Evolutionary conservation across 2,329 filamentous ascomycete genomes (phyloP).

Genomic region (Paecilomyces sp.): DNA sequence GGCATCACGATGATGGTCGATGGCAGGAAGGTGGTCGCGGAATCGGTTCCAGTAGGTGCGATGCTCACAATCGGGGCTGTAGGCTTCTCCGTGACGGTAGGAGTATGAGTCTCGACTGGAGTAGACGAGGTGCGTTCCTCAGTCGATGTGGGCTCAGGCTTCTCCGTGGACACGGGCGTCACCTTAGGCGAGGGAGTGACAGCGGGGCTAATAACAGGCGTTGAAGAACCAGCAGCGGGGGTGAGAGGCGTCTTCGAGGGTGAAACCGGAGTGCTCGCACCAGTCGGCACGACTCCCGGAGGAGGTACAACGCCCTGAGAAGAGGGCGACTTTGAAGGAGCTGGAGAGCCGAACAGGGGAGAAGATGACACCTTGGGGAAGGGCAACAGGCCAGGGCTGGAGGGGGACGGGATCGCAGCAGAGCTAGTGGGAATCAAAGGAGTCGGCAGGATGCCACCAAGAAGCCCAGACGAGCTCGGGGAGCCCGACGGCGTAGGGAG

Average conservation of each 20-base stretch:
- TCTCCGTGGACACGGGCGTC: conserved; percentile 5
- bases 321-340: neutral
- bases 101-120: neutral
- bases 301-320: neutral
- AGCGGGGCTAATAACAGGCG: neutral
- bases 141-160: conserved; percentile 10
- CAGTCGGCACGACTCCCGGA: neutral
- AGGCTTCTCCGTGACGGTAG: neutral
- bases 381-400: neutral
- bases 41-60: conserved; percentile 2
- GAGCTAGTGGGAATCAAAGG: neutral
- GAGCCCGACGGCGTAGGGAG: neutral
- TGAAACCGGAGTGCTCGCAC: neutral
- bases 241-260: neutral
- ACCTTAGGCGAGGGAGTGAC: neutral
- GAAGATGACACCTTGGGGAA: neutral
- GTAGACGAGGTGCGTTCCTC: neutral
- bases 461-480: conserved; percentile 1
- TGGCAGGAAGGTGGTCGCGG: conserved; percentile 9
- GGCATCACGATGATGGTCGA: conserved; percentile 13
- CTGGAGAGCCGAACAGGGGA: neutral
- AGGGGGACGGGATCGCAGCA: neutral
- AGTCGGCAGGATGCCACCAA: neutral
- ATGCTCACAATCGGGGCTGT: neutral
- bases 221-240: neutral